Conservation (phyloP, 1,139 yeast species). For the Yamadazyma dendronema region DNA sequence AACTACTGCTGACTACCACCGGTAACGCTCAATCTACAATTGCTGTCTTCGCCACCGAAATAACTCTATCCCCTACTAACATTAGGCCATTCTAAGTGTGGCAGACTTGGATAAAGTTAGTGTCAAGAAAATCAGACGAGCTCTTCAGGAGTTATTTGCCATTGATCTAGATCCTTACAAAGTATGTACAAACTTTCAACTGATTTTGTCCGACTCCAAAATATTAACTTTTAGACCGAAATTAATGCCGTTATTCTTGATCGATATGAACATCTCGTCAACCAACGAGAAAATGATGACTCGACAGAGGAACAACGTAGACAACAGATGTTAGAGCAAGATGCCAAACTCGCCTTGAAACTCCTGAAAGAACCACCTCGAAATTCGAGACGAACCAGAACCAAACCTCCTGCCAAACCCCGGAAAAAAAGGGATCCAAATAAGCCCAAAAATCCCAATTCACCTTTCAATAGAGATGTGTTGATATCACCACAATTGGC, state of each 20-base stretch:
- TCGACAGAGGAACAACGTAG: conserved; percentile 24
- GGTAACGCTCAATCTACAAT: too few species aligned
- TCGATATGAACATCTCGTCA: conserved; percentile 52
- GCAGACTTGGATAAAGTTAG: conserved; percentile 71
- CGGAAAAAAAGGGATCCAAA: conserved; percentile 1
- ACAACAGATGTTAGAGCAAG: conserved; percentile 36
- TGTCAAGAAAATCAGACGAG: conserved; percentile 68
- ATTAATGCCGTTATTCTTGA: conserved; percentile 61
- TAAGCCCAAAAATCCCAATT: conserved; percentile 5
- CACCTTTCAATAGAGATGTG: conserved; percentile 34
- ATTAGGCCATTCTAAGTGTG: conserved; percentile 68
- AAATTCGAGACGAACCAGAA: conserved; percentile 3
- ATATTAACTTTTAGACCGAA: conserved; percentile 33
- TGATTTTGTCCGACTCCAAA: not conserved
- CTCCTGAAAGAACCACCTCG: conserved; percentile 33
- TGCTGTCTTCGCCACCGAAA: too few species aligned
- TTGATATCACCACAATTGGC: conserved; percentile 50
- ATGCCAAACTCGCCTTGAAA: conserved; percentile 46
- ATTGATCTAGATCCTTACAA: conserved; percentile 52
- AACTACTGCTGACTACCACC: too few species aligned
- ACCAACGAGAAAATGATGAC: conserved; percentile 31
- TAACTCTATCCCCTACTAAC: conserved; percentile 17
- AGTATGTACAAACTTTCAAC: conserved; percentile 25
- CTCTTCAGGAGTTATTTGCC: conserved; percentile 65
- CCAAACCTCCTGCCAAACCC: conserved; percentile 5